phyloP scores from a whole-genome alignment of 2,329 filamentous ascomycete species.

The Pseudonectria buxi region DNA sequence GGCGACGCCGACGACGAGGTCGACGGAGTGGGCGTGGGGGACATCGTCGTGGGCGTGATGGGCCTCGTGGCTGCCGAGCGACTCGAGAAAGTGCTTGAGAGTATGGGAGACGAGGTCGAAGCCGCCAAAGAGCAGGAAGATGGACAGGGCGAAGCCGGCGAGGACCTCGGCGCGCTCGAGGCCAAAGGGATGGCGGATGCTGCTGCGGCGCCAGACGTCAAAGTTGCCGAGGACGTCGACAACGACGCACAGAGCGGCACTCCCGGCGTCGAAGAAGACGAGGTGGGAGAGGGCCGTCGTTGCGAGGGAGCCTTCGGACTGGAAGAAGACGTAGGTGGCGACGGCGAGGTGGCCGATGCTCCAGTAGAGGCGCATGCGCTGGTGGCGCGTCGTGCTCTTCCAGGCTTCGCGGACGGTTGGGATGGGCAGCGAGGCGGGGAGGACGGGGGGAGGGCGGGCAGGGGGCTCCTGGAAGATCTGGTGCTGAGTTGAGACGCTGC shows the following conservation, averaged over 20 bases:
- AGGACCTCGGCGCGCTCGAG: slow-evolving; percentile 90
- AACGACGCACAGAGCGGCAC: slow-evolving; percentile 81
- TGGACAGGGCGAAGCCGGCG: slow-evolving; percentile 90
- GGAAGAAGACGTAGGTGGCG: slow-evolving; percentile 79
- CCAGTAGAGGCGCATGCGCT: slow-evolving; percentile 79
- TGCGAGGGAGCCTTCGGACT: slow-evolving; percentile 76
- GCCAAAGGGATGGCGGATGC: slow-evolving; percentile 87
- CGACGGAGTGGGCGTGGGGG: slow-evolving; percentile 68
- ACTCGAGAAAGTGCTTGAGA: slow-evolving; percentile 84
- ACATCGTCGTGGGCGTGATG: slow-evolving; percentile 62
- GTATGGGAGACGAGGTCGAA: slow-evolving; percentile 93
- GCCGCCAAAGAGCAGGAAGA: slow-evolving; percentile 95
- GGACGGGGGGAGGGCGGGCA: slow-evolving; percentile 73
- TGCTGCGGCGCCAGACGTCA: slow-evolving; percentile 92
- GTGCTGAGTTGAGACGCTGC: slow-evolving; percentile 78
- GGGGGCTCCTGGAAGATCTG: slow-evolving; percentile 95
- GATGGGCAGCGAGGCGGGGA: slow-evolving; percentile 86
- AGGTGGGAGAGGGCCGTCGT: slow-evolving; percentile 90
- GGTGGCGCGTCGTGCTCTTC: slow-evolving; percentile 81
- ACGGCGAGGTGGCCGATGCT: slow-evolving; percentile 81
- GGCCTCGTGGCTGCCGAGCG: slow-evolving; percentile 51
- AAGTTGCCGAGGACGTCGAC: slow-evolving; percentile 96
- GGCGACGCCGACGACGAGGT: slow-evolving; percentile 73
- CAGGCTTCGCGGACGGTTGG: slow-evolving; percentile 85
- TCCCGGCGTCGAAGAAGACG: slow-evolving; percentile 91